Evolutionary conservation across 2,329 filamentous ascomycete genomes (phyloP), one percentile per base, ranked within the genome.

Genomic region (Botrytis paeoniae): DNA sequence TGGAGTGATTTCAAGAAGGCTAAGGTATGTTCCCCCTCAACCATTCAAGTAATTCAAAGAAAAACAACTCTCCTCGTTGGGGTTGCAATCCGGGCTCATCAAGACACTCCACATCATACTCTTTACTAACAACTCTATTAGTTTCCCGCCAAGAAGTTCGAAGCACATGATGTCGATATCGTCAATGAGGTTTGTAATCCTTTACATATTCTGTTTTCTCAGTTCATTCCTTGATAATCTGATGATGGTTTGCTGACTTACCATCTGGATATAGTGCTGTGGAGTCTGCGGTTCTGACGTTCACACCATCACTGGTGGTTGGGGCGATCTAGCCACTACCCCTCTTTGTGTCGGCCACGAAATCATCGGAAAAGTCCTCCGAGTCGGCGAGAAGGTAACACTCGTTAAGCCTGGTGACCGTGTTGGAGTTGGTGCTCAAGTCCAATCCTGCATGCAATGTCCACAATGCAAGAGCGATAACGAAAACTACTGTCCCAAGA

Each of bases 81-180:
- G 12, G 7, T 41, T 29, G 29, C 37, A 20, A 22, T 29, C 16
- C 16, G 25, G 25, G 39, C 9, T 29, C n/a, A 29, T n/a, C 4
- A 29, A 62, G 35, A 37, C 14, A n/a, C 8, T 5, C 18, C 8
- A 35, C 22, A 37, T 5, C 10, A 18, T 25, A 57, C 37, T 4
- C 1, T 39, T 18, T 12, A 18, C 41, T 72, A 69, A 72, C 39
- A 20, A 39, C 39, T 45, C 10, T n/a, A 7, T 22, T 32, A 72
- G 70, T 69, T 72, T 12, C 25, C 62, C 8, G 62, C 63, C 73
- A 96, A 97, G 85, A 90, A 91, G 29, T 97, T 97, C 81, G 93
- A 92, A 78, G 92, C 94, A 80, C 88, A 94, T 82, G 93, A 97
- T 81, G 89, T 97, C 78, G 94, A 97, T 81, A 89, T 97, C 82